A percentile compares a stretch with the other conserved stretches of the same genome.
Evolutionary conservation across 2,329 filamentous ascomycete species (phyloP).

Genomic region (Aspergillus neoniger): DNA sequence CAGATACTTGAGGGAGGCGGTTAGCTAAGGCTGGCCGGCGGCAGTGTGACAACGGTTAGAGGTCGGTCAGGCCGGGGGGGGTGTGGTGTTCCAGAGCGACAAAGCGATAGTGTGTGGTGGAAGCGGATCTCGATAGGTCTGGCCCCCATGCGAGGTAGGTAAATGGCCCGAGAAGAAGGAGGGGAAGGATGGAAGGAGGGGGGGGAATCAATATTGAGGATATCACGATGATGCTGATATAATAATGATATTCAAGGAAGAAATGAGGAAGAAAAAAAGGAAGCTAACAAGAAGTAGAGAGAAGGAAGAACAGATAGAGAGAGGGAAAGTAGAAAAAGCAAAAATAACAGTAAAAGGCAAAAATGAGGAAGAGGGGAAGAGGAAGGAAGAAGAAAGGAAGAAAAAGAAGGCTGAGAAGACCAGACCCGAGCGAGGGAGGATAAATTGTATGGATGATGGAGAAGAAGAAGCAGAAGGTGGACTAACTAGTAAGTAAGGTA

Average conservation of each 20-base stretch:
- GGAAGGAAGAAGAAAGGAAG: constrained; percentile 12
- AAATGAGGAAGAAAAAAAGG: constrained; percentile 2
- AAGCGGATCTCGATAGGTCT: constrained; percentile 20
- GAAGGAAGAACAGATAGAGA: constrained; percentile 20
- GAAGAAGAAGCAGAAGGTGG: neutral
- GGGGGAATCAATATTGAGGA: constrained; percentile 19
- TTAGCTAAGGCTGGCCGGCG: constrained; percentile 28
- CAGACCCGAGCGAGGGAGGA: neutral
- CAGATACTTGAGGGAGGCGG: constrained; percentile 25
- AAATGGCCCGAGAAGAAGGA: constrained; percentile 25
- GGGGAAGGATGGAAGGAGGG: neutral
- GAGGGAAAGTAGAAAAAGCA: constrained; percentile 14
- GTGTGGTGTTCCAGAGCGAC: neutral
- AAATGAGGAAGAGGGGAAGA: constrained; percentile 10
- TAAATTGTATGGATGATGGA: constrained; percentile 9
- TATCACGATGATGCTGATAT: neutral
- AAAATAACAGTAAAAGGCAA: constrained; percentile 10
- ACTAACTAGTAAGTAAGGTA: neutral
- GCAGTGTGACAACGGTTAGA: constrained; percentile 28
- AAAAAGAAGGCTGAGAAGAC: constrained; percentile 8
- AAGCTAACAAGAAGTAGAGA: constrained; percentile 8
- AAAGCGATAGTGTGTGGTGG: constrained; percentile 24
- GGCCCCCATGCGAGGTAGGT: constrained; percentile 22
- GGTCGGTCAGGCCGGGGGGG: constrained; percentile 21
- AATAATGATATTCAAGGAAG: neutral